Conservation (phyloP, 2,329 filamentous ascomycete genomes). For the Bisporella sp. region DNA sequence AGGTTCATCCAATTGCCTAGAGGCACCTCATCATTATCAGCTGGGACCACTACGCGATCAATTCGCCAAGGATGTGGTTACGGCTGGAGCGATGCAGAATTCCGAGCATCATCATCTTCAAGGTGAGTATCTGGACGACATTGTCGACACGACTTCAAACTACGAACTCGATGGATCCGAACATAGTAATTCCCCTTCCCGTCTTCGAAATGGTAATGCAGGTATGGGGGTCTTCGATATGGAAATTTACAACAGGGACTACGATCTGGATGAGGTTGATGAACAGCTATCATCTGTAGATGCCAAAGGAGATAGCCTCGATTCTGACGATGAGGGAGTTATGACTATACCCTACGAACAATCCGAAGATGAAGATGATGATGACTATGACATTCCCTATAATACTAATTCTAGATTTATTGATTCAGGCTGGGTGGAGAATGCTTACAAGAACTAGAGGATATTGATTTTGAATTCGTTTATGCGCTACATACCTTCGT, state of each 20-base stretch:
- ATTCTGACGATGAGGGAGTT: constrained; percentile 21
- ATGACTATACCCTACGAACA: constrained; percentile 37
- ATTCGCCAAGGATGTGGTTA: constrained; percentile 19
- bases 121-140: constrained; percentile 37
- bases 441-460: constrained; percentile 91
- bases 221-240: not conserved
- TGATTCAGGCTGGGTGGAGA: constrained; percentile 67
- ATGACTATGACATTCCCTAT: constrained; percentile 46
- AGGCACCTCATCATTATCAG: constrained; percentile 22
- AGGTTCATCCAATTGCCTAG: constrained; percentile 26
- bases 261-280: constrained; percentile 24
- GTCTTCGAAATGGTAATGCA: not conserved
- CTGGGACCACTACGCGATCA: constrained; percentile 13
- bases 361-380: constrained; percentile 50
- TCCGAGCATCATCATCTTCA: constrained; percentile 37
- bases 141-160: constrained; percentile 21
- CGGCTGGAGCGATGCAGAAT: constrained; percentile 9
- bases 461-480: constrained; percentile 99
- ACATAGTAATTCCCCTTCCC: not conserved
- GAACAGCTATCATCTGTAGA: constrained; percentile 12
- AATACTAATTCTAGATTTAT: constrained; percentile 53
- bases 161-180: constrained; percentile 49
- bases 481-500: constrained; percentile 98
- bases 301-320: constrained; percentile 8
- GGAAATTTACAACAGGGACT: constrained; percentile 15